phyloP scores from a whole-genome alignment of 805 yeast genomes.

The Sungouiozyma ichnusensis region DNA sequence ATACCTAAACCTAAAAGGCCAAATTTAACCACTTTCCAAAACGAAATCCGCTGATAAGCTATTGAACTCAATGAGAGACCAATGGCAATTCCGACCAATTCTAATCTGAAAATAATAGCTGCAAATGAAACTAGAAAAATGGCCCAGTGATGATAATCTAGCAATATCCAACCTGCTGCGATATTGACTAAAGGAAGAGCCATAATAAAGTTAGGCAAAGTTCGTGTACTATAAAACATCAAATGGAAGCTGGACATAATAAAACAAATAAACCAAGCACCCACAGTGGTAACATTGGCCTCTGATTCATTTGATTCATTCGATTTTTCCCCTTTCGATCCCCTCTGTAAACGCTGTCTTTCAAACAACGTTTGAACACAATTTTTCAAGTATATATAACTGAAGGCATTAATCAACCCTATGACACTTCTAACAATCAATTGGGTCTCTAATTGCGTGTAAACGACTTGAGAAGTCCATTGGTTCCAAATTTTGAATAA shows the following conservation, averaged over 20 bases:
- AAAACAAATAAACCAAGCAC: conserved; percentile 51
- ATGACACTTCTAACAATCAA: conserved; percentile 45
- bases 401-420: conserved; percentile 50
- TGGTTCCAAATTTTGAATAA: not conserved
- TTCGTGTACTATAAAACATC: conserved; percentile 68
- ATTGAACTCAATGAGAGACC: conserved; percentile 39
- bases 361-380: conserved; percentile 24
- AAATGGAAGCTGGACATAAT: conserved; percentile 67
- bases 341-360: conserved; percentile 6
- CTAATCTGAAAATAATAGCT: conserved; percentile 64
- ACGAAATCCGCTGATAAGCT: conserved; percentile 36
- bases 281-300: conserved; percentile 23
- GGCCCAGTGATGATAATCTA: conserved; percentile 39
- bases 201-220: conserved; percentile 74
- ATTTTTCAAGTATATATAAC: conserved; percentile 42
- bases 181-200: conserved; percentile 62
- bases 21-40: conserved; percentile 32
- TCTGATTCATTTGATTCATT: conserved; percentile 3
- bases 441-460: conserved; percentile 43
- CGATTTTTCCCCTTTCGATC: conserved; percentile 9
- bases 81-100: conserved; percentile 46
- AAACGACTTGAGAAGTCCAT: conserved; percentile 2
- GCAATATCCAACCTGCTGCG: conserved; percentile 42
- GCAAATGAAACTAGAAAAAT: conserved; percentile 48
- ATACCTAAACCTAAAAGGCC: conserved; percentile 36